Evolutionary conservation across 495 filamentous ascomycete genomes (phyloP).

Genomic region (Amniculicola lignicola): DNA sequence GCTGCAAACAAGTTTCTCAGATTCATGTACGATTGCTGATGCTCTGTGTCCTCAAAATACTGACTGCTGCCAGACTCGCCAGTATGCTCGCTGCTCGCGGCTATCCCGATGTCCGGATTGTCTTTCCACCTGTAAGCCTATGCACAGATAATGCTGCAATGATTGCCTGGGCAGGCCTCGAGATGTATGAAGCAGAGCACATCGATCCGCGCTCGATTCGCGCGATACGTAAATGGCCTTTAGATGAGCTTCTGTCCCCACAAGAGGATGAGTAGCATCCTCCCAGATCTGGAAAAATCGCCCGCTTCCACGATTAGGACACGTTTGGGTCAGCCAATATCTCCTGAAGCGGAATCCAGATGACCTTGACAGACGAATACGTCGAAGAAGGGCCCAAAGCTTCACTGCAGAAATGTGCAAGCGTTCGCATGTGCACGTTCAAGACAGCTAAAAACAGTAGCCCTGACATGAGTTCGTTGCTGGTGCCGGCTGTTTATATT

Average conservation of each 20-base stretch:
- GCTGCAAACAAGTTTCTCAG: conserved; percentile 77
- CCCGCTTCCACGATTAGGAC: too few species aligned
- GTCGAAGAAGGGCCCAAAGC: too few species aligned
- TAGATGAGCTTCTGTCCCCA: conserved; percentile 51
- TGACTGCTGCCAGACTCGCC: conserved; percentile 21
- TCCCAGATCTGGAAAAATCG: too few species aligned
- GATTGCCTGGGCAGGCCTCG: conserved; percentile 91
- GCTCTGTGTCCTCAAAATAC: background rate
- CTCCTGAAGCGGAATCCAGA: too few species aligned
- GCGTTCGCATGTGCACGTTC: background rate
- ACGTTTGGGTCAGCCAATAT: too few species aligned
- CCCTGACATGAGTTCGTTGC: background rate
- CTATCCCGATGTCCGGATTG: conserved; percentile 57
- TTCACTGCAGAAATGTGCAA: too few species aligned
- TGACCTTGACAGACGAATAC: too few species aligned
- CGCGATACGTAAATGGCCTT: conserved; percentile 70
- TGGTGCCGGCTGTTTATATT: conserved; percentile 10
- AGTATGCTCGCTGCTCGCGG: conserved; percentile 58
- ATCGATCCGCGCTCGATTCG: conserved; percentile 55
- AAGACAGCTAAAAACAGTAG: conserved; percentile 12
- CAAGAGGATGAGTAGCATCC: background rate
- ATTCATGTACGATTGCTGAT: conserved; percentile 49
- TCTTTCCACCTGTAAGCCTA: conserved; percentile 68
- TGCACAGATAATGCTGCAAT: conserved; percentile 98
- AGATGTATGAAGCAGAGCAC: conserved; percentile 86